Conservation (phyloP, 1,284 basidiomycete genomes). For the Wallemia ichthyophaga region DNA sequence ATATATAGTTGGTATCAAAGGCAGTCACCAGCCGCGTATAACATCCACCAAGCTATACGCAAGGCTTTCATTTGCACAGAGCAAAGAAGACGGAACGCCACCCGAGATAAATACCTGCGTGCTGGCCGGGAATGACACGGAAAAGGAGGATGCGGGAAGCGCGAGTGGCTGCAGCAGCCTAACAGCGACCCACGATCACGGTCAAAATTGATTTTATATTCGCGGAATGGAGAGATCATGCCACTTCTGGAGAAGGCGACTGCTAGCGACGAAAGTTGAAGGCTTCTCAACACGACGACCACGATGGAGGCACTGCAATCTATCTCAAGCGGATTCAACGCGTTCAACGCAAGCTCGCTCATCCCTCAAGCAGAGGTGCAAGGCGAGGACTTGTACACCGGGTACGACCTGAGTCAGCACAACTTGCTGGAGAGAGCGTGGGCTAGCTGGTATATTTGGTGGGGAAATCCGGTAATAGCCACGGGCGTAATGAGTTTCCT, state of each 20-base stretch:
- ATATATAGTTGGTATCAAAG: too few relatives aligned
- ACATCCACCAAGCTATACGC: too few relatives aligned
- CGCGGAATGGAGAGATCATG: not conserved
- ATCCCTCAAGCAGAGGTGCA: constrained; percentile 4
- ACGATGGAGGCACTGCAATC: not conserved
- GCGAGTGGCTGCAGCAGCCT: too few relatives aligned
- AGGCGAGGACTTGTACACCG: constrained; percentile 7
- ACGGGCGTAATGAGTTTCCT: constrained; percentile 83
- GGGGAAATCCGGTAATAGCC: constrained; percentile 72
- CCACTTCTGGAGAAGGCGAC: not conserved
- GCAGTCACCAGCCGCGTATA: too few relatives aligned
- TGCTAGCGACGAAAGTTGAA: too few relatives aligned
- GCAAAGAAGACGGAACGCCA: too few relatives aligned
- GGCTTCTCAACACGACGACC: not conserved
- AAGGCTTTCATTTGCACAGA: too few relatives aligned
- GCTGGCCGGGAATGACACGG: too few relatives aligned
- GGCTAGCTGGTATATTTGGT: constrained; percentile 39
- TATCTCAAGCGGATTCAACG: not conserved
- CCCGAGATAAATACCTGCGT: too few relatives aligned
- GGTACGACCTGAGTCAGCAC: constrained; percentile 6
- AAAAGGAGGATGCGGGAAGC: too few relatives aligned
- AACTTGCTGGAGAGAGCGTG: constrained; percentile 7
- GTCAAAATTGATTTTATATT: too few relatives aligned
- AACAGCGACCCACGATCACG: too few relatives aligned
- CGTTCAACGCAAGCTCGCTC: constrained; percentile 1